These are phyloP conservation scores for Pichia sp. DNA, from an alignment of 1,139 yeast species.

Conservation along the genomic window DNA sequence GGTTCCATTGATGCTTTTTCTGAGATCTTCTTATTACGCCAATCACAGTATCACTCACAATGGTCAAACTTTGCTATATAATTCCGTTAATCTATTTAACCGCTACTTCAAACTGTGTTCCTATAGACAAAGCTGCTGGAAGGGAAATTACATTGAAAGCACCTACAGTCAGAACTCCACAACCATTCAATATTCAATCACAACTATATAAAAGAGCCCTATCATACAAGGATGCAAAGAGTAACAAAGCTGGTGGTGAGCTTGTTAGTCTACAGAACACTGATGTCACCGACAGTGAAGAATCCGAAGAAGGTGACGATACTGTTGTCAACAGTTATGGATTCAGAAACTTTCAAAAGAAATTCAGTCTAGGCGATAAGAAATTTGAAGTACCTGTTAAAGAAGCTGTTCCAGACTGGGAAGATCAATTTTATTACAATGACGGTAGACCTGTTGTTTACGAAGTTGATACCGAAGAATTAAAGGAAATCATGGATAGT, in stretches of 20 bases:
- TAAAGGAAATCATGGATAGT: slow-evolving; percentile 21
- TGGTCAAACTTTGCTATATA: slow-evolving; percentile 17
- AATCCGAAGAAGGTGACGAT: slow-evolving; percentile 1
- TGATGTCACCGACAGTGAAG: slow-evolving; percentile 3
- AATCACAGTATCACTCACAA: background rate
- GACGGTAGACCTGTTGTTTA: slow-evolving; percentile 18
- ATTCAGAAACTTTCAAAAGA: slow-evolving; percentile 7
- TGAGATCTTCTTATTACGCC: background rate
- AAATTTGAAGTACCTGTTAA: slow-evolving; percentile 24
- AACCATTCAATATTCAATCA: no score
- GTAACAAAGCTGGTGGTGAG: background rate
- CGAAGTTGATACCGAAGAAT: slow-evolving; percentile 25
- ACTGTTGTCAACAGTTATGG: slow-evolving; percentile 5
- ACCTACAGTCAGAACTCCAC: no score
- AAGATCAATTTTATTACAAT: slow-evolving; percentile 20
- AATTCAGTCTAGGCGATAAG: background rate
- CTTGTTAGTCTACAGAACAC: background rate
- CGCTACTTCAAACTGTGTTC: no score
- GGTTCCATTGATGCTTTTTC: background rate
- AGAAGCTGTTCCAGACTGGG: slow-evolving; percentile 23
- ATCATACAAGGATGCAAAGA: background rate
- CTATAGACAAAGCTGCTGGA: no score
- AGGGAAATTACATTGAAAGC: no score
- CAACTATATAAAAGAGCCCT: background rate
- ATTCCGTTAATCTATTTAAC: background rate